These are phyloP conservation scores for Rhodotorula diobovata DNA, from an alignment of 768 basidiomycete species.

Conservation along the genomic window DNA sequence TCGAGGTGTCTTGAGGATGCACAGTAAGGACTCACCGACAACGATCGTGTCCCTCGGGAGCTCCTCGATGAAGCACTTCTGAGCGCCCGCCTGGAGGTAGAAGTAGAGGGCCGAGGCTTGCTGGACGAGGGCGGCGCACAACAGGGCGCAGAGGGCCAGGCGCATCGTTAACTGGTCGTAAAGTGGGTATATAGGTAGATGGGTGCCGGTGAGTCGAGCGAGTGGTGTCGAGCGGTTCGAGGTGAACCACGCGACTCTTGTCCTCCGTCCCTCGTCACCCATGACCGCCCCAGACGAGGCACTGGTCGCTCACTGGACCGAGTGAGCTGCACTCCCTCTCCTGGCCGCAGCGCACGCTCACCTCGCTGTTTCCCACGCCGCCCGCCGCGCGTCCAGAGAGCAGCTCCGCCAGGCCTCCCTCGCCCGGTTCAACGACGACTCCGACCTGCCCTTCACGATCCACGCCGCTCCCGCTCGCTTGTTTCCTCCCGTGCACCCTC, in stretches of 20 bases:
- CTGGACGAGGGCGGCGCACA: conserved; percentile 7
- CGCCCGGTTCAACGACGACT: background rate
- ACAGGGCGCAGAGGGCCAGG: conserved; percentile 5
- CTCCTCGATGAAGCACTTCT: conserved; percentile 93
- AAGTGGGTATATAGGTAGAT: no score
- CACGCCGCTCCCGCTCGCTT: background rate
- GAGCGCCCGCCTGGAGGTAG: conserved; percentile 87
- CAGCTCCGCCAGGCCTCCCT: background rate
- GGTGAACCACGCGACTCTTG: no score
- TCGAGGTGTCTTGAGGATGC: background rate
- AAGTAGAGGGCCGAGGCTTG: conserved; percentile 70
- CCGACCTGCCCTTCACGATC: background rate
- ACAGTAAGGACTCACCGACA: conserved; percentile 18
- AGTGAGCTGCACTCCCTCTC: background rate
- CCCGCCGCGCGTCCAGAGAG: no score
- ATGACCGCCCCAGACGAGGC: background rate
- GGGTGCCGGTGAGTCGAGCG: background rate
- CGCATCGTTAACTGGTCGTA: background rate
- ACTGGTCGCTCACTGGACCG: background rate
- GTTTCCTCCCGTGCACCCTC: background rate
- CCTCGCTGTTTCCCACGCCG: background rate
- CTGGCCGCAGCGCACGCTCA: background rate
- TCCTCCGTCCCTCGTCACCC: no score
- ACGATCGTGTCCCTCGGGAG: conserved; percentile 71
- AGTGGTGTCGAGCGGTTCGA: no score